Base-by-base conservation (phyloP, 768 basidiomycete genomes). In the Mycena olivaceomarginata region DNA sequence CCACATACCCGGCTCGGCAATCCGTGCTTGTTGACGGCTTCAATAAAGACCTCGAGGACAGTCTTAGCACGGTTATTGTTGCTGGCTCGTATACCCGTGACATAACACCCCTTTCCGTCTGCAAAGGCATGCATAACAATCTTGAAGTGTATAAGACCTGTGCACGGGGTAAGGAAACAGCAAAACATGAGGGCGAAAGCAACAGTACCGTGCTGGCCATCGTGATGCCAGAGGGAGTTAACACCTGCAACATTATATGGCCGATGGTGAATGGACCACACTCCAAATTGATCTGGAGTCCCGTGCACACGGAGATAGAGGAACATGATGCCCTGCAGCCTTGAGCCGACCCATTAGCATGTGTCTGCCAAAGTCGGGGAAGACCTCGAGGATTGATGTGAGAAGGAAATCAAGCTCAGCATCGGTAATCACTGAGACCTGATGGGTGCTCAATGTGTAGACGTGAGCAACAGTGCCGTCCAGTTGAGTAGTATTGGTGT, bases 1-100 rank as follows among this genome's bases (percentile, higher is more conserved):
- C 75, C 69, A 11, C 83, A 53, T 9, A 85, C 81, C 16, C 84
- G 81, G 66, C 85, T 83, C 0, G 87, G 87, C 10, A 84, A 63
- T 9, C 88, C 87, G 79, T 84, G 83, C 0, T 48, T 56, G 13
- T 65, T 18, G 20, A 80, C 75, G 25, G 80, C 70, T 7, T 77
- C 70, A 0, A 76, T 40, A 75, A 90, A 90, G 1, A 90, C 70
- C 4, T 81, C 60, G 12, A 88, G 81, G 4, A 90, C 87, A 5
- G 88, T 91, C 0, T 78, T 51, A 2, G 86, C 83, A 2, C 81
- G 74, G 74, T 91, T 90, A 78, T 91, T 90, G 81, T 82, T 84
- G 75, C 81, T 84, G 2, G 83, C 87, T 13, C 78, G 63, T 39
- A 90, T 80, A 8, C 84, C 87, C 4, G 82, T 82, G 2, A 89